phyloP scores from a whole-genome alignment of 371 early-diverging fungal species.

The Mortierella sp. region DNA sequence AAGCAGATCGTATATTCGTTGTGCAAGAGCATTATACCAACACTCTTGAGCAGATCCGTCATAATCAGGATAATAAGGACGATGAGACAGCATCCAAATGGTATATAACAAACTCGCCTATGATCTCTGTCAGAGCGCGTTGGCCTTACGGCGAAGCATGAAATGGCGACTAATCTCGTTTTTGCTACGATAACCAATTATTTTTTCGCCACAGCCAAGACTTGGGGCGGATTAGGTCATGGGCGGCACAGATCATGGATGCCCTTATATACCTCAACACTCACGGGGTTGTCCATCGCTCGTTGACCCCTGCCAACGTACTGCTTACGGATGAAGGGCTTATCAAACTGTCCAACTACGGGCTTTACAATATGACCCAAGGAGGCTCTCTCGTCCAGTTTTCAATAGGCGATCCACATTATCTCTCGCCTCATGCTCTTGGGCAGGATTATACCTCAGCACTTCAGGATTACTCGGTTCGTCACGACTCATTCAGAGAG shows the following conservation, averaged over 20 bases:
- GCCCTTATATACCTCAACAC: conserved; percentile 64
- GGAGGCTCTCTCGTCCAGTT: conserved; percentile 70
- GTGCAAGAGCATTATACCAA: conserved; percentile 66
- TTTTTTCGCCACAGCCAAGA: conserved; percentile 27
- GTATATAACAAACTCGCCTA: conserved; percentile 9
- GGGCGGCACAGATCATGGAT: conserved; percentile 68
- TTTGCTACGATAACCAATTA: too few species aligned
- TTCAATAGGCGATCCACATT: conserved; percentile 68
- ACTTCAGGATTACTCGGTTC: conserved; percentile 35
- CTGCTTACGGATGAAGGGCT: conserved; percentile 58
- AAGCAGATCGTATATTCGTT: conserved; percentile 67
- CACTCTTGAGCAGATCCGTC: conserved; percentile 29
- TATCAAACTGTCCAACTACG: conserved; percentile 71
- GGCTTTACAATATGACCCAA: conserved; percentile 72
- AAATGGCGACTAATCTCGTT: too few species aligned
- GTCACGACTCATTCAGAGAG: not conserved
- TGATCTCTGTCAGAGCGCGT: too few species aligned
- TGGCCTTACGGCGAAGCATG: too few species aligned
- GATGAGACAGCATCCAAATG: conserved; percentile 24
- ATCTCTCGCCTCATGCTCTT: conserved; percentile 53
- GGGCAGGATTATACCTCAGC: conserved; percentile 11
- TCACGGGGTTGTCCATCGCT: conserved; percentile 62
- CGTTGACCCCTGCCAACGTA: conserved; percentile 64
- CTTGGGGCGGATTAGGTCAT: conserved; percentile 54
- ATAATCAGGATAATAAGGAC: conserved; percentile 15